phyloP scores from a whole-genome alignment of 139 green algal species.

The Chlamydomonas eustigma region DNA sequence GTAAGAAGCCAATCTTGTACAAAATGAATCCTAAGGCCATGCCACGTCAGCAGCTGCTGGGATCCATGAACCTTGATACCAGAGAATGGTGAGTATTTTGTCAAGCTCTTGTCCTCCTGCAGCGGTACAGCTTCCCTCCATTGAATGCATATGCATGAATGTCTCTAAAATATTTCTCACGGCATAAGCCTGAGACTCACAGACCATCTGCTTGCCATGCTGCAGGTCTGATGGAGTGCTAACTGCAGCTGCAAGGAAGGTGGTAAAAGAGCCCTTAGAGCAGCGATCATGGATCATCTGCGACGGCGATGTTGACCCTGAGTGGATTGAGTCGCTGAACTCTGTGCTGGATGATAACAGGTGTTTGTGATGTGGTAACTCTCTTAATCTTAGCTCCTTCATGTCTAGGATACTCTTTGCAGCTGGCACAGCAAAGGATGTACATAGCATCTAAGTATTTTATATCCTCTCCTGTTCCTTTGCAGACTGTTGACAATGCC shows the following conservation, averaged over 20 bases:
- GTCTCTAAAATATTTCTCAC: too few relatives aligned
- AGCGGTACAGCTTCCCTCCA: too few relatives aligned
- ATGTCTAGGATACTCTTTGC: too few relatives aligned
- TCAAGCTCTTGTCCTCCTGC: too few relatives aligned
- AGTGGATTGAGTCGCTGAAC: conserved; percentile 90
- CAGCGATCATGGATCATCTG: conserved; percentile 81
- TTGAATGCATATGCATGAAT: too few relatives aligned
- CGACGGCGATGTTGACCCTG: conserved; percentile 83
- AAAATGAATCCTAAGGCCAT: conserved; percentile 79
- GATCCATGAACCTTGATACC: conserved; percentile 77
- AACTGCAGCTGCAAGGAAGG: conserved; percentile 59
- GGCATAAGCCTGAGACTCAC: too few relatives aligned
- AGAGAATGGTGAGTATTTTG: conserved; percentile 70
- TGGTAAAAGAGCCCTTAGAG: conserved; percentile 55
- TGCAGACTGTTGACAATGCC: conserved; percentile 82
- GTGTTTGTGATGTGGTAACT: conserved; percentile 62
- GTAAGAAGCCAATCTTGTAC: conserved; percentile 49
- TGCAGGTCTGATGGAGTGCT: conserved; percentile 70
- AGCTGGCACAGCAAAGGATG: too few relatives aligned
- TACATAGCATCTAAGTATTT: too few relatives aligned
- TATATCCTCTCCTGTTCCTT: too few relatives aligned
- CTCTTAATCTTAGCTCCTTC: too few relatives aligned
- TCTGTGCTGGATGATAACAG: conserved; percentile 82
- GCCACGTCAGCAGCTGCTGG: conserved; percentile 66
- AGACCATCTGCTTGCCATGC: too few relatives aligned